A percentile compares a stretch with the other conserved stretches of the same genome.
Evolutionary conservation across 805 yeast genomes (phyloP).

Genomic region (Torulaspora quercuum): DNA sequence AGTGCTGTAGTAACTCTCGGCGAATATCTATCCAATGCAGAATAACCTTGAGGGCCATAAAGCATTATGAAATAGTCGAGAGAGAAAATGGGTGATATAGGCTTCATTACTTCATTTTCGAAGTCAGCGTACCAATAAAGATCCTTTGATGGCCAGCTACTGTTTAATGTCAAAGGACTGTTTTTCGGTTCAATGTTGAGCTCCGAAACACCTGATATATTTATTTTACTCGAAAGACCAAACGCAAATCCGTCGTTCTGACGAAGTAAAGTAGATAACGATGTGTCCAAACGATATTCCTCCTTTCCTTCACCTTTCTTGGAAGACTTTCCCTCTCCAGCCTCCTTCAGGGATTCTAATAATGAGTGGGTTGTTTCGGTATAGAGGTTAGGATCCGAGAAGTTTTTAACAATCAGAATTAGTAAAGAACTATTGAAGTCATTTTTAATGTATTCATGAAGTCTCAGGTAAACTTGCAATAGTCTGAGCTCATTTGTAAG

Average conservation of each 20-base stretch:
- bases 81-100: constrained; percentile 41
- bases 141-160: constrained; percentile 24
- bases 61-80: constrained; percentile 41
- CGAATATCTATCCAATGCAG: constrained; percentile 23
- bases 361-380: constrained; percentile 20
- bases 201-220: constrained; percentile 38
- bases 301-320: constrained; percentile 17
- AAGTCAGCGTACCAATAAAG: constrained; percentile 38
- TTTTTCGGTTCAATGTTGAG: constrained; percentile 30
- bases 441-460: constrained; percentile 34
- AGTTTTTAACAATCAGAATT: constrained; percentile 40
- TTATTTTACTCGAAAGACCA: constrained; percentile 53
- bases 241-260: constrained; percentile 44
- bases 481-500: constrained; percentile 43
- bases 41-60: constrained; percentile 25
- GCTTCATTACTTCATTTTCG: constrained; percentile 36
- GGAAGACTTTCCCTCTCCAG: constrained; percentile 20
- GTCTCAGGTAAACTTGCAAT: constrained; percentile 43
- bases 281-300: constrained; percentile 18
- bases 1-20: constrained; percentile 50
- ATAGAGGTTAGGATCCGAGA: constrained; percentile 45
- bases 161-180: constrained; percentile 28
- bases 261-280: constrained; percentile 26
- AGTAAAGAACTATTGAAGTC: constrained; percentile 43
- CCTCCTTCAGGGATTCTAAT: constrained; percentile 13